Conservation (phyloP, 2,329 filamentous ascomycete genomes). For the Colletotrichum kahawae region DNA sequence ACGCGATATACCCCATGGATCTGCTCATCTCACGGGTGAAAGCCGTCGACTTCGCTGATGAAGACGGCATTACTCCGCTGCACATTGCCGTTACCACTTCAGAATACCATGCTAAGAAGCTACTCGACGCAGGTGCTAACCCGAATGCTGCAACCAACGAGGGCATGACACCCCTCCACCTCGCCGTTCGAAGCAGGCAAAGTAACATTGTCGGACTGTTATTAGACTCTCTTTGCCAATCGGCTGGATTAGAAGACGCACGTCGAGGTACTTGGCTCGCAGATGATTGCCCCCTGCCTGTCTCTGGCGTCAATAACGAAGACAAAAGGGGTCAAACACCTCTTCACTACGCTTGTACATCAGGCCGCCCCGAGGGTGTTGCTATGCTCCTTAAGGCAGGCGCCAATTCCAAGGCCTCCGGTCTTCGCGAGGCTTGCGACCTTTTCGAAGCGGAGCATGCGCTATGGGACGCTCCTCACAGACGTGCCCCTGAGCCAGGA, state of each 20-base stretch:
- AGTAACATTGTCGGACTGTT: slow-evolving; percentile 38
- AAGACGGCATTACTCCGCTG: slow-evolving; percentile 26
- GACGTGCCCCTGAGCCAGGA: not conserved
- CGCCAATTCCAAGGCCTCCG: slow-evolving; percentile 12
- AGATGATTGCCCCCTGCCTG: fast-evolving
- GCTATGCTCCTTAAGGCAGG: slow-evolving; percentile 30
- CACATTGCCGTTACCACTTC: slow-evolving; percentile 28
- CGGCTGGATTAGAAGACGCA: not conserved
- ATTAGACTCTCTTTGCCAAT: not conserved
- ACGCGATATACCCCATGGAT: not conserved
- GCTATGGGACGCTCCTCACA: not conserved
- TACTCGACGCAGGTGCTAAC: slow-evolving; percentile 43
- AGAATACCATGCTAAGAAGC: slow-evolving; percentile 23
- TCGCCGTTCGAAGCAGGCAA: slow-evolving; percentile 38
- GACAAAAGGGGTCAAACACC: slow-evolving; percentile 3
- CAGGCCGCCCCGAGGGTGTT: slow-evolving; percentile 30
- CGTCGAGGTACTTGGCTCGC: not conserved
- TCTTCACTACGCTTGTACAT: slow-evolving; percentile 28
- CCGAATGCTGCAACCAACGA: slow-evolving; percentile 31
- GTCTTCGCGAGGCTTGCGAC: slow-evolving; percentile 23
- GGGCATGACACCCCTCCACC: slow-evolving; percentile 42
- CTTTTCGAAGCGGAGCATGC: slow-evolving; percentile 20
- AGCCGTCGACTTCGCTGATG: not conserved
- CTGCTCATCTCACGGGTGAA: slow-evolving; percentile 21
- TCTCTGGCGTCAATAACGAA: not conserved